Evolutionary conservation across 768 basidiomycete species (phyloP), one percentile per base, ranked within the genome.

Genomic region (Clavaria fumosa): DNA sequence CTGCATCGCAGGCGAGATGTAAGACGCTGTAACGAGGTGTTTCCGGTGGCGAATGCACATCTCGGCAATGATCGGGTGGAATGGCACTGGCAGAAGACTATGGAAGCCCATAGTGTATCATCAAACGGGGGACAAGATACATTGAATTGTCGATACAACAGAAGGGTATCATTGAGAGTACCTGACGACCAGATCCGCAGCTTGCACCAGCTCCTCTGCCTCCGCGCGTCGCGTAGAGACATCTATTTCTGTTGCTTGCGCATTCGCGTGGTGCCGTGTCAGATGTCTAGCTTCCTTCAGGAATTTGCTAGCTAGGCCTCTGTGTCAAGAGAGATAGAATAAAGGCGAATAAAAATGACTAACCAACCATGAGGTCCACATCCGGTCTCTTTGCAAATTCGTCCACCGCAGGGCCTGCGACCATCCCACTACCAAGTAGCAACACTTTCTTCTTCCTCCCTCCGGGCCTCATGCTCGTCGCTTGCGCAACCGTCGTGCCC

Each of bases 361-460:
- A 43, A 89, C 89, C 89, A 43, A 95, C 72, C 4, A 82, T 54
- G 20, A 95, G 55, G 38, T 77, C 65, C 0, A 90, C 58, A 45
- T 85, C 79, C 0, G 50, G 46, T 39, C n/a, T n/a, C 44, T 63
- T 63, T 30, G 71, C 69, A 34, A 95, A 66, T 49, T 80, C 70
- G 36, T 81, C 72, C 3, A 88, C 76, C 0, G 84, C 83, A 11
- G 91, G 91, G 2, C 78, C 80, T 4, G 89, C 86, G 14, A 96
- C 91, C 76, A 95, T 88, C n/a, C 91, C 91, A 38, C 83, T 88
- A 5, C 91, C 91, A 2, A 96, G 66, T 49, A 95, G 62, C 23
- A 96, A 54, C 0, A 90, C 68, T 47, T 66, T 72, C 60, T 78
- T 78, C 57, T 70, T 75, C 46, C 41, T 57, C n/a, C n/a, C n/a